phyloP scores from a whole-genome alignment of 1,284 basidiomycete species.

The Pseudozyma sp. region DNA sequence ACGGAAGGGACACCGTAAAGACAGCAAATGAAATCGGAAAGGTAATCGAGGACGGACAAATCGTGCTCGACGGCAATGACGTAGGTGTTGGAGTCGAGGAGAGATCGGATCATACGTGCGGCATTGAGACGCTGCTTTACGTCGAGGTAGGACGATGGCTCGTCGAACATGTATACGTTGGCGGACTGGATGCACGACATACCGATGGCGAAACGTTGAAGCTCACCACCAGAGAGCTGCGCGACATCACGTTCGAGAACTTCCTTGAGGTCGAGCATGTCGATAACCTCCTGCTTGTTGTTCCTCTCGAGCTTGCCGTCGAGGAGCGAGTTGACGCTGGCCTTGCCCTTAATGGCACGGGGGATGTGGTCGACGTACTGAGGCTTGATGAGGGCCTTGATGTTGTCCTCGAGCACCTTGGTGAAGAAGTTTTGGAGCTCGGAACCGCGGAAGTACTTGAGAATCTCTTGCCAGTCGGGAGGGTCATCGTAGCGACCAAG shows the following conservation, averaged over 20 bases:
- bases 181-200: conserved; percentile 68
- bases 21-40: conserved; percentile 69
- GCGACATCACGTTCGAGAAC: conserved; percentile 67
- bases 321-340: conserved; percentile 63
- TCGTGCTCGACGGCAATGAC: conserved; percentile 69
- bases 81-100: conserved; percentile 67
- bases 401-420: conserved; percentile 69
- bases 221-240: conserved; percentile 67
- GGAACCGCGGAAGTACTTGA: conserved; percentile 68
- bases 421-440: conserved; percentile 69
- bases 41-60: conserved; percentile 68
- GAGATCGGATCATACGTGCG: conserved; percentile 64
- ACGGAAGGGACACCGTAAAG: conserved; percentile 68
- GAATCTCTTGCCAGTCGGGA: conserved; percentile 68
- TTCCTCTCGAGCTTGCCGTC: conserved; percentile 65
- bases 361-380: conserved; percentile 69
- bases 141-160: conserved; percentile 68
- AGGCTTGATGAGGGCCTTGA: conserved; percentile 69
- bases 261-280: conserved; percentile 63
- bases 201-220: conserved; percentile 68
- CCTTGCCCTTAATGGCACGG: conserved; percentile 65
- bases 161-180: conserved; percentile 70
- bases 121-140: conserved; percentile 69
- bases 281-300: conserved; percentile 65
- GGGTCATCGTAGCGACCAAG: conserved; percentile 68